A percentile compares a stretch with the other conserved stretches of the same genome.
Conservation (phyloP, 805 yeast species). For the Clavispora santaluciae region DNA sequence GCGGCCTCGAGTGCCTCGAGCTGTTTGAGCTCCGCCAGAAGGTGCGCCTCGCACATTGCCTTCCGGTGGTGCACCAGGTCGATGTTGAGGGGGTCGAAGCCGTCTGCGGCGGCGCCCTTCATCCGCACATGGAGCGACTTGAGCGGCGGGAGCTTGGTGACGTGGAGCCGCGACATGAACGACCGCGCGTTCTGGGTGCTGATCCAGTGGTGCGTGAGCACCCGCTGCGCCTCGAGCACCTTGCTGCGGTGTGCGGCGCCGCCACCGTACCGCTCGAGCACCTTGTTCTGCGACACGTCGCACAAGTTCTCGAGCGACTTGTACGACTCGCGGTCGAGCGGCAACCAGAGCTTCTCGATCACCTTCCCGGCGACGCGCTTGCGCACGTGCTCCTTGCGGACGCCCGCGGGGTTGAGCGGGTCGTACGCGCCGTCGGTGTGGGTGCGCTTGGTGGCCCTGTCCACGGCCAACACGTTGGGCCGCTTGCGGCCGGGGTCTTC, state of each 20-base stretch:
- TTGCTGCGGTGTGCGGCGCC: slow-evolving; percentile 6
- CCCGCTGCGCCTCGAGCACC: slow-evolving; percentile 12
- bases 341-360: slow-evolving; percentile 15
- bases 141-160: slow-evolving; percentile 15
- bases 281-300: slow-evolving; percentile 8
- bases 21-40: slow-evolving; percentile 38
- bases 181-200: slow-evolving; percentile 10
- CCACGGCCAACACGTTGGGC: slow-evolving; percentile 2
- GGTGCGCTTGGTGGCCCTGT: slow-evolving; percentile 5
- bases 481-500: slow-evolving; percentile 1
- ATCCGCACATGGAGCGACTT: slow-evolving; percentile 11
- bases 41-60: slow-evolving; percentile 24
- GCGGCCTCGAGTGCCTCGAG: slow-evolving; percentile 27
- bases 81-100: slow-evolving; percentile 10
- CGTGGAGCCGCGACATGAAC: slow-evolving; percentile 12
- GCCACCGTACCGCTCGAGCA: slow-evolving; percentile 10
- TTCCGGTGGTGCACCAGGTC: slow-evolving; percentile 12
- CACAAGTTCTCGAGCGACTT: slow-evolving; percentile 10
- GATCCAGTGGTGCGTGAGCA: slow-evolving; percentile 14
- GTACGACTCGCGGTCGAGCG: slow-evolving; percentile 8
- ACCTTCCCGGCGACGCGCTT: slow-evolving; percentile 10
- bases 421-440: background rate
- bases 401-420: slow-evolving; percentile 2
- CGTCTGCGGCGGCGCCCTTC: slow-evolving; percentile 7
- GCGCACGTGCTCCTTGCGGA: slow-evolving; percentile 3